phyloP scores from a whole-genome alignment of 306 rosid genomes.

The Cicer bijugum region DNA sequence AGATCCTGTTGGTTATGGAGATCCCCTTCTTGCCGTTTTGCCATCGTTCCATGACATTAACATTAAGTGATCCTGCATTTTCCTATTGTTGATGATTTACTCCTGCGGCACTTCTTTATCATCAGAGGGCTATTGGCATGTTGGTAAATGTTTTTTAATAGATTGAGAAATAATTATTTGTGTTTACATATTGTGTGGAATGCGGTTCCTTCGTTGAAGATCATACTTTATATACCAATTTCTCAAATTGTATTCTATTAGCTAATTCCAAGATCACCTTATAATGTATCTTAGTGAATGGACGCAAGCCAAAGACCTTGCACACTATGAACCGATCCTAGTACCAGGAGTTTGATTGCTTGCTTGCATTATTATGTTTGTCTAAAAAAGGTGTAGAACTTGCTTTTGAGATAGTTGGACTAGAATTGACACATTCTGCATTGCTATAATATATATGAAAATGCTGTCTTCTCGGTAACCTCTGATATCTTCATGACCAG shows the following conservation, averaged over 20 bases:
- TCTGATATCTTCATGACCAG: constrained; percentile 12
- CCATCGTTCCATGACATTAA: constrained; percentile 83
- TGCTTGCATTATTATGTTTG: not conserved
- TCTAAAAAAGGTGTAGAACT: not conserved
- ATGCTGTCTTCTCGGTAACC: not conserved
- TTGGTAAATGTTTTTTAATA: constrained; percentile 38
- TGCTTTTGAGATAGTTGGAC: constrained; percentile 15
- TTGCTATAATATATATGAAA: constrained; percentile 21
- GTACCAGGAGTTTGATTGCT: constrained; percentile 36
- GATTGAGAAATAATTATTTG: constrained; percentile 40
- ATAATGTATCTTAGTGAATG: constrained; percentile 30
- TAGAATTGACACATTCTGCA: not conserved
- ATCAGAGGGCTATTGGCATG: constrained; percentile 21
- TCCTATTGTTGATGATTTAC: constrained; percentile 28
- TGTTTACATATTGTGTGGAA: constrained; percentile 18
- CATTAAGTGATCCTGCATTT: constrained; percentile 58
- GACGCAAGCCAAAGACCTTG: constrained; percentile 16
- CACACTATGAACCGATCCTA: not conserved
- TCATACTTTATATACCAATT: constrained; percentile 33
- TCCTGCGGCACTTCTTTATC: constrained; percentile 33
- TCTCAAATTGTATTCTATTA: constrained; percentile 35
- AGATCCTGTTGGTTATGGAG: constrained; percentile 96
- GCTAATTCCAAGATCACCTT: constrained; percentile 34
- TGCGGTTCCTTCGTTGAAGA: constrained; percentile 20
- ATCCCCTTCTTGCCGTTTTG: constrained; percentile 81